A percentile compares a stretch with the other conserved stretches of the same genome.
Conservation (phyloP, 768 basidiomycete species). For the Panaeolus cyanescens region DNA sequence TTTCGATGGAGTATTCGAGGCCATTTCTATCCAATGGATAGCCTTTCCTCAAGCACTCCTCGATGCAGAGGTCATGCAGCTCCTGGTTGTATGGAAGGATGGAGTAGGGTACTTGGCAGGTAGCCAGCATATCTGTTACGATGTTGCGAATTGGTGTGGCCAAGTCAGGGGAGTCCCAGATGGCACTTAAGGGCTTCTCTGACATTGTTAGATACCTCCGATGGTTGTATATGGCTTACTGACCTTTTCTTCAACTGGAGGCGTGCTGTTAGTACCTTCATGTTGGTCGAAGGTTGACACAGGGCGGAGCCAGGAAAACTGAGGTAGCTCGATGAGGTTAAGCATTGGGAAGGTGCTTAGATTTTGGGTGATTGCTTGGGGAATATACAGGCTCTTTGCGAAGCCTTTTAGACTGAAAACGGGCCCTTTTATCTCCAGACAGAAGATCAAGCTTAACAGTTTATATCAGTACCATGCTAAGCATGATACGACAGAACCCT, state of each 20-base stretch:
- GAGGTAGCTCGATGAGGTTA: background rate
- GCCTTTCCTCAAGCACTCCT: background rate
- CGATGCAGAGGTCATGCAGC: slow-evolving; percentile 8
- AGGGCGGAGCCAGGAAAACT: background rate
- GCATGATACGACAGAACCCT: too few species aligned
- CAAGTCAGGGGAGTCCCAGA: too few species aligned
- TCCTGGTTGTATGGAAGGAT: slow-evolving; percentile 4
- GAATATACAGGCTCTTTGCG: too few species aligned
- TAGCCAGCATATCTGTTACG: background rate
- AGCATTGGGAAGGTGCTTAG: background rate
- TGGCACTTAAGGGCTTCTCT: too few species aligned
- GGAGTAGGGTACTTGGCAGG: background rate
- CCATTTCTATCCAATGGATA: background rate
- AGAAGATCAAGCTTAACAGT: too few species aligned
- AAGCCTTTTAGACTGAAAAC: too few species aligned
- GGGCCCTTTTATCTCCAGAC: too few species aligned
- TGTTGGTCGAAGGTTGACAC: background rate
- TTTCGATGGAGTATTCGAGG: background rate
- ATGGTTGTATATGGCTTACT: too few species aligned
- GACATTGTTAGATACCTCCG: too few species aligned
- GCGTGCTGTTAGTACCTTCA: too few species aligned
- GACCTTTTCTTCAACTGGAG: background rate
- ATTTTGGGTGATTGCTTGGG: too few species aligned
- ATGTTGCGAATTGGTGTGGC: background rate
- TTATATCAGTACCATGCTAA: too few species aligned